Conservation (phyloP, 345 rosid species). For the Eucalyptus virginea region DNA sequence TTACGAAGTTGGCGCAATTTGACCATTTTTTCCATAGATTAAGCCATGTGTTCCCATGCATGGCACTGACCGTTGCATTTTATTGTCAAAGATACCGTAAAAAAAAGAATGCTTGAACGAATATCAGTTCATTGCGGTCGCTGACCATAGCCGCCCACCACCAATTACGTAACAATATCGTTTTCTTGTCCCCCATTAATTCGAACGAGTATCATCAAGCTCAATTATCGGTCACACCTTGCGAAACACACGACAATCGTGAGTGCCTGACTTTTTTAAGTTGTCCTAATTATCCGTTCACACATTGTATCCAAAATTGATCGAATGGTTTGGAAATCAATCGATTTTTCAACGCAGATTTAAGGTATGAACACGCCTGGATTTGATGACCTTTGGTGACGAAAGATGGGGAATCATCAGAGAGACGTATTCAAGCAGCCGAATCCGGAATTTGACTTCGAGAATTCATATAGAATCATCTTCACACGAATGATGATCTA, state of each 20-base stretch:
- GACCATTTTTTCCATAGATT: neutral
- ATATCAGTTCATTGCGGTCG: neutral
- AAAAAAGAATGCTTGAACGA: neutral
- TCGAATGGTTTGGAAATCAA: neutral
- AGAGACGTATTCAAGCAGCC: neutral
- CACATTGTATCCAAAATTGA: neutral
- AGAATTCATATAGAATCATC: neutral
- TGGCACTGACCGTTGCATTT: neutral
- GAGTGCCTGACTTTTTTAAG: neutral
- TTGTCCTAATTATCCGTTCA: neutral
- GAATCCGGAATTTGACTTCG: neutral
- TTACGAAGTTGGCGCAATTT: neutral
- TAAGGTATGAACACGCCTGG: neutral
- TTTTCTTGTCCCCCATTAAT: neutral
- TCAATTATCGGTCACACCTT: neutral
- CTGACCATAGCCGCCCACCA: neutral
- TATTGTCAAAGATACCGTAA: neutral
- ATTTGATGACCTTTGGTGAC: neutral
- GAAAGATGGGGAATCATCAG: neutral
- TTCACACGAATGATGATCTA: neutral
- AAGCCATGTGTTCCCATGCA: neutral
- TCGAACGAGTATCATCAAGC: neutral
- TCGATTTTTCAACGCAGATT: neutral
- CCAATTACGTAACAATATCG: neutral
- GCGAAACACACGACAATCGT: neutral